phyloP scores from a whole-genome alignment of 2,329 filamentous ascomycete species.

The Diaporthe sp. region DNA sequence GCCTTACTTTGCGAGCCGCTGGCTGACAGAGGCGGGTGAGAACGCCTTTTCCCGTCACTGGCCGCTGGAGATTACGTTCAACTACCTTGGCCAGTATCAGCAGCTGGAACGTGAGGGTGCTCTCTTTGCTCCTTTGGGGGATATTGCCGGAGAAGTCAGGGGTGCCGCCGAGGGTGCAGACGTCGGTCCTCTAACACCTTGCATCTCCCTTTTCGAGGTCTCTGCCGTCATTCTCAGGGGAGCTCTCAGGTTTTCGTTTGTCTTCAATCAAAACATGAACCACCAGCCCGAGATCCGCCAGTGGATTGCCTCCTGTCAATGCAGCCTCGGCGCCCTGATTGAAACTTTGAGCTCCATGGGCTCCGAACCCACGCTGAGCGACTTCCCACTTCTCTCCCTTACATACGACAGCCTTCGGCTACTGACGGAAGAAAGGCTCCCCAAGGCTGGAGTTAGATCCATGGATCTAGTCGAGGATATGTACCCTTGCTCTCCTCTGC shows the following conservation, averaged over 20 bases:
- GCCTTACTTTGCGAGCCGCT: conserved; percentile 4
- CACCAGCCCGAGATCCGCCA: neutral
- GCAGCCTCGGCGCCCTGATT: neutral
- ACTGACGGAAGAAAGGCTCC: neutral
- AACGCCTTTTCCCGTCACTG: conserved; percentile 41
- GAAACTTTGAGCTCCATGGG: conserved; percentile 39
- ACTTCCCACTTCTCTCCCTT: conserved; percentile 46
- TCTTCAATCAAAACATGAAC: neutral
- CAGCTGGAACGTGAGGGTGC: conserved; percentile 50
- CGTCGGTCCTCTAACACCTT: neutral
- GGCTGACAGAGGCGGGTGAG: neutral
- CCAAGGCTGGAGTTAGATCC: conserved; percentile 37
- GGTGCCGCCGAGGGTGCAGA: conserved; percentile 3
- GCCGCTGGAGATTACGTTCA: conserved; percentile 59
- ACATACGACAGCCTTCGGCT: conserved; percentile 43
- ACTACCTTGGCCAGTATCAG: conserved; percentile 58
- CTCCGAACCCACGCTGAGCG: conserved; percentile 43
- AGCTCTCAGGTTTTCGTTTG: neutral
- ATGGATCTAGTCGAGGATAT: conserved; percentile 44
- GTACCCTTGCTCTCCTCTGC: conserved; percentile 51
- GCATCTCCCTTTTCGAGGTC: conserved; percentile 1
- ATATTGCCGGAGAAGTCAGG: conserved; percentile 39
- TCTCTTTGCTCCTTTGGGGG: conserved; percentile 39
- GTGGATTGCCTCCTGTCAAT: neutral
- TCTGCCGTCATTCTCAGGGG: neutral